These are phyloP conservation scores for Backusella australiensis DNA, from an alignment of 192 early-diverging fungal species.

Conservation along the genomic window DNA sequence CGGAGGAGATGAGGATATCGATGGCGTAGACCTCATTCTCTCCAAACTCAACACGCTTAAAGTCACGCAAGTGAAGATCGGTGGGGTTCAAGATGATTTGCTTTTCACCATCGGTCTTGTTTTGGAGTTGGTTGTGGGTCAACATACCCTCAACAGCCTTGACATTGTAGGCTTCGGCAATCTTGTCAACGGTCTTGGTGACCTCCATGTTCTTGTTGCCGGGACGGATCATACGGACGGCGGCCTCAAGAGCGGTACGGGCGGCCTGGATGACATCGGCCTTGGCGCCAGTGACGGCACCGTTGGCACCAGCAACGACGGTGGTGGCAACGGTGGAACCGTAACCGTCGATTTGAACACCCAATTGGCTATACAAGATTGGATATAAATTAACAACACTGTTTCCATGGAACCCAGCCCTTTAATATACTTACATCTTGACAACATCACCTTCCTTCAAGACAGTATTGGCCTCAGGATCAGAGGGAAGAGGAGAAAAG, in stretches of 20 bases:
- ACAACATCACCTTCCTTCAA: constrained; percentile 85
- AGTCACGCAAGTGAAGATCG: constrained; percentile 70
- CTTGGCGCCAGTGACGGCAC: constrained; percentile 71
- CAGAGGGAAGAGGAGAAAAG: constrained; percentile 78
- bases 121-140: constrained; percentile 81
- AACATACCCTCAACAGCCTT: constrained; percentile 93
- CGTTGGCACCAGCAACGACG: constrained; percentile 79
- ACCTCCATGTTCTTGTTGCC: constrained; percentile 71
- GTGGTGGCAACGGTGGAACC: constrained; percentile 80
- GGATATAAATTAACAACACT: too few relatives aligned
- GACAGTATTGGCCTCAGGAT: constrained; percentile 52
- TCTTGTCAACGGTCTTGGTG: constrained; percentile 79
- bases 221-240: constrained; percentile 83
- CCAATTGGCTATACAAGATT: constrained; percentile 59
- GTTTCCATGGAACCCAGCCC: too few relatives aligned
- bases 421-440: constrained; percentile 66
- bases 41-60: constrained; percentile 63
- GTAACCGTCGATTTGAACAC: constrained; percentile 92
- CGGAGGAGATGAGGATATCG: constrained; percentile 85
- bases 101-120: constrained; percentile 90
- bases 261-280: constrained; percentile 91
- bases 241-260: constrained; percentile 79
- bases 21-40: constrained; percentile 94
- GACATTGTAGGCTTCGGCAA: constrained; percentile 78
- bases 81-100: constrained; percentile 90